These are phyloP conservation scores for Sclerospora graminicola DNA, from an alignment of 352 stramenopile genomes.

Conservation along the genomic window DNA sequence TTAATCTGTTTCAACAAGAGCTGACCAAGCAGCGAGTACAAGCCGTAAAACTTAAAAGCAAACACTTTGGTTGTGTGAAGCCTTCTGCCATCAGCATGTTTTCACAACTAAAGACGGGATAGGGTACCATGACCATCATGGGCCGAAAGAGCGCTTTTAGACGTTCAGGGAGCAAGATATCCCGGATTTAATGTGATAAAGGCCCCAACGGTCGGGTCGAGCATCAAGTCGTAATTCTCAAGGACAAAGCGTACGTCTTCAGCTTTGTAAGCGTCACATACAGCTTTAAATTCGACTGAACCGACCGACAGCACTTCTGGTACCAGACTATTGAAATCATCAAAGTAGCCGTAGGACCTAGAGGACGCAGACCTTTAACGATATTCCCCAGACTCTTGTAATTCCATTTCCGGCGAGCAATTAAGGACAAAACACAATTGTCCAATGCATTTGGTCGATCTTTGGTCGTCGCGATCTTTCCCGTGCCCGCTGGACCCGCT, in stretches of 20 bases:
- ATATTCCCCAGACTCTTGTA: constrained; percentile 95
- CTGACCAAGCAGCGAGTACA: too few relatives aligned
- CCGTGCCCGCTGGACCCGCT: constrained; percentile 20
- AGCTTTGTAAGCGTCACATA: constrained; percentile 93
- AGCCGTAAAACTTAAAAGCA: too few relatives aligned
- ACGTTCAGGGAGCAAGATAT: too few relatives aligned
- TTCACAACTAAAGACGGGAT: too few relatives aligned
- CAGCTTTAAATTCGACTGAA: constrained; percentile 92
- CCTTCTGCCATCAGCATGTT: too few relatives aligned
- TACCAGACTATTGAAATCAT: constrained; percentile 94
- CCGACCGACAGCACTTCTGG: constrained; percentile 91
- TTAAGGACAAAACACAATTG: constrained; percentile 95
- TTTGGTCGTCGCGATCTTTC: constrained; percentile 91
- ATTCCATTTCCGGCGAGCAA: constrained; percentile 95
- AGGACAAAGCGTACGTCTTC: constrained; percentile 90
- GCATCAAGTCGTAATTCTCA: constrained; percentile 87
- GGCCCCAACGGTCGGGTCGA: constrained; percentile 89
- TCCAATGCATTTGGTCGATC: constrained; percentile 90
- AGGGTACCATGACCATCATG: too few relatives aligned
- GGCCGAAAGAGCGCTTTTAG: too few relatives aligned
- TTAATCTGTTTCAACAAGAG: constrained; percentile 94
- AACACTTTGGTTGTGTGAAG: too few relatives aligned
- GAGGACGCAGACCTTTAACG: constrained; percentile 93
- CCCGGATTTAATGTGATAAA: constrained; percentile 98
- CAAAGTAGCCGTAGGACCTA: constrained; percentile 93